Conservation (phyloP, 2,329 filamentous ascomycete species). For the Dichotomopilus funicola region DNA sequence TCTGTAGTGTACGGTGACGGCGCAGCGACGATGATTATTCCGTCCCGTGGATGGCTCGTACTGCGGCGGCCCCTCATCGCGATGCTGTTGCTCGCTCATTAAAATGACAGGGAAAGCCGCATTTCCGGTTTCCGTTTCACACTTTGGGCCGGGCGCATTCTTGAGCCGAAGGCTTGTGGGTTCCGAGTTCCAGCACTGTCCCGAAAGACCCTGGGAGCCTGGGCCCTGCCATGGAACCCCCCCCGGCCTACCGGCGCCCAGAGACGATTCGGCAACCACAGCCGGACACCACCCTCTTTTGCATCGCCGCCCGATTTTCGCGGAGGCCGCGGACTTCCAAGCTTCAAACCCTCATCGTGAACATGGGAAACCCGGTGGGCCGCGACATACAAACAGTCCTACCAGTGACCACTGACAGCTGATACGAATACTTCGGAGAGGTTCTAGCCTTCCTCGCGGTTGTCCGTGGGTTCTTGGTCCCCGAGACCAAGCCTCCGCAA, state of each 20-base stretch:
- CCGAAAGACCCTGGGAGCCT: background rate
- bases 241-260: background rate
- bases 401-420: too few relatives aligned
- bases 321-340: too few relatives aligned
- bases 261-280: background rate
- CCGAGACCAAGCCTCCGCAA: too few relatives aligned
- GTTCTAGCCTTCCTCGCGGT: too few relatives aligned
- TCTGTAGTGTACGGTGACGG: too few relatives aligned
- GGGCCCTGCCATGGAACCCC: background rate
- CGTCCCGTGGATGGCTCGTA: background rate
- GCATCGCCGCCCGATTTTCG: background rate
- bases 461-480: too few relatives aligned
- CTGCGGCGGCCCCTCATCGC: background rate
- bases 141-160: background rate
- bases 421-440: too few relatives aligned
- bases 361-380: too few relatives aligned
- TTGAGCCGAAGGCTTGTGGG: background rate
- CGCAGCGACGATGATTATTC: background rate
- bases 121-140: background rate
- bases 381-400: too few relatives aligned
- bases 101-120: background rate
- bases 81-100: background rate
- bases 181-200: background rate
- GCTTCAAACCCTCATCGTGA: too few relatives aligned
- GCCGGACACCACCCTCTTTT: constrained; percentile 1